A percentile compares a stretch with the other conserved stretches of the same genome.
These are phyloP conservation scores for Zelopaecilomyces penicillatus DNA, from an alignment of 2,329 filamentous ascomycete genomes.

Conservation along the genomic window DNA sequence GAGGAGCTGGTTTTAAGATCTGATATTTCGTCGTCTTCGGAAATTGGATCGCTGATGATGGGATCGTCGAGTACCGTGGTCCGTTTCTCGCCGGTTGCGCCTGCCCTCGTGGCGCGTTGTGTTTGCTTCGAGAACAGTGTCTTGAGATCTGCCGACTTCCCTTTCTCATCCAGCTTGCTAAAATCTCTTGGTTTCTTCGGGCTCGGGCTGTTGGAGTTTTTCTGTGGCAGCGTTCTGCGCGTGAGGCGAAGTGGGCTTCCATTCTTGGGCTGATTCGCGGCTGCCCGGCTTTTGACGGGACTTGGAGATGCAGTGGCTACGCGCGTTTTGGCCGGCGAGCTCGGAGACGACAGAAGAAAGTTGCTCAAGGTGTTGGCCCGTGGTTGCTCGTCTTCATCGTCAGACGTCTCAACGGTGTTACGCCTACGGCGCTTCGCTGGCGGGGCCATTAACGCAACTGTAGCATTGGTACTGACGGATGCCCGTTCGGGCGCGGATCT, in stretches of 20 bases:
- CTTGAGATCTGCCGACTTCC: slow-evolving; percentile 47
- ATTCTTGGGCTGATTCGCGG: slow-evolving; percentile 6
- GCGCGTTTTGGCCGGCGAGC: slow-evolving; percentile 25
- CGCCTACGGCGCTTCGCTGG: slow-evolving; percentile 51
- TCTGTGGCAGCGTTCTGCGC: slow-evolving; percentile 19
- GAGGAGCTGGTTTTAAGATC: slow-evolving; percentile 40
- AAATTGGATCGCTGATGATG: slow-evolving; percentile 47
- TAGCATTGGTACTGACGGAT: slow-evolving; percentile 18
- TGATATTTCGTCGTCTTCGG: slow-evolving; percentile 50
- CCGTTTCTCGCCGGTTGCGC: slow-evolving; percentile 21
- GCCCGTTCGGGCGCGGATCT: slow-evolving; percentile 13
- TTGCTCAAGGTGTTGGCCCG: slow-evolving; percentile 41
- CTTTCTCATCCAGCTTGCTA: slow-evolving; percentile 39
- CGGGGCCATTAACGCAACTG: slow-evolving; percentile 43
- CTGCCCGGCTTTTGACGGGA: slow-evolving; percentile 25
- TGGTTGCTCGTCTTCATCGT: slow-evolving; percentile 40
- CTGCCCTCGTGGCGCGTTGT: slow-evolving; percentile 34
- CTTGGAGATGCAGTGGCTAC: slow-evolving; percentile 32
- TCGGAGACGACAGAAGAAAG: slow-evolving; percentile 47
- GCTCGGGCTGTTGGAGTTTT: slow-evolving; percentile 23
- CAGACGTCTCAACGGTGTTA: slow-evolving; percentile 42
- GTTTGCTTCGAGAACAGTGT: slow-evolving; percentile 55
- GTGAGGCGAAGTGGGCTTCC: slow-evolving; percentile 15
- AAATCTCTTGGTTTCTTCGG: slow-evolving; percentile 31
- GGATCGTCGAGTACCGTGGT: slow-evolving; percentile 34